These are phyloP conservation scores for Leishmania martiniquensis DNA, from an alignment of 208 protist species.

Conservation along the genomic window DNA sequence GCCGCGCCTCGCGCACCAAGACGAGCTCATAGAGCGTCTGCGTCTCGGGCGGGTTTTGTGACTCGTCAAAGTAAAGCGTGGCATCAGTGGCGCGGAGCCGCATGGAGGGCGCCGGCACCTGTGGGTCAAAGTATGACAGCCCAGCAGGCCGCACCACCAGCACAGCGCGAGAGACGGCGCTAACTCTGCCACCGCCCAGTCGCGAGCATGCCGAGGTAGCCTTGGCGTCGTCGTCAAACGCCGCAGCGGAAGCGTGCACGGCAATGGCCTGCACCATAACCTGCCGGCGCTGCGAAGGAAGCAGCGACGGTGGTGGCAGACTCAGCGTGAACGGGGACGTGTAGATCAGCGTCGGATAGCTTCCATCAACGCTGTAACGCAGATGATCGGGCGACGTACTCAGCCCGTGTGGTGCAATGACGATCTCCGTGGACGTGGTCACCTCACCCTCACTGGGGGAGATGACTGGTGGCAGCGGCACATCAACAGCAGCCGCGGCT, in stretches of 20 bases:
- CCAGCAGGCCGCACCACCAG: constrained; percentile 57
- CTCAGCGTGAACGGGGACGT: constrained; percentile 77
- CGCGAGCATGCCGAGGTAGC: not conserved
- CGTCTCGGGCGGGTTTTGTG: constrained; percentile 49
- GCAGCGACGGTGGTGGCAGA: constrained; percentile 37
- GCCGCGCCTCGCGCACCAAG: constrained; percentile 53
- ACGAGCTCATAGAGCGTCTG: constrained; percentile 75
- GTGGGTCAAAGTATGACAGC: constrained; percentile 67
- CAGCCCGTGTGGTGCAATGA: constrained; percentile 52
- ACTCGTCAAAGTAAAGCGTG: constrained; percentile 83
- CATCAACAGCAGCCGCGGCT: not conserved
- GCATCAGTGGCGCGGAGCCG: constrained; percentile 52
- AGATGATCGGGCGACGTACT: constrained; percentile 64
- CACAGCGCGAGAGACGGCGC: constrained; percentile 45
- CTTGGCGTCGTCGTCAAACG: not conserved
- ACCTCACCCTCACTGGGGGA: constrained; percentile 62
- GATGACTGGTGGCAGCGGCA: constrained; percentile 54
- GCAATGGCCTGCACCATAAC: constrained; percentile 60
- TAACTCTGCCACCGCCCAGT: constrained; percentile 20
- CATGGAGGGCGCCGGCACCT: constrained; percentile 57
- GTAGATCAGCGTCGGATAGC: constrained; percentile 74
- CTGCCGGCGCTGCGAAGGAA: constrained; percentile 22
- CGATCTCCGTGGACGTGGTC: constrained; percentile 70
- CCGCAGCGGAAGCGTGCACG: constrained; percentile 21
- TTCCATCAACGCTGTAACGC: constrained; percentile 84